Percentiles rank a stretch among this genome's conserved stretches.
These are phyloP conservation scores for Psophocarpus tetragonolobus DNA, from an alignment of 306 rosid genomes.

Conservation along the genomic window DNA sequence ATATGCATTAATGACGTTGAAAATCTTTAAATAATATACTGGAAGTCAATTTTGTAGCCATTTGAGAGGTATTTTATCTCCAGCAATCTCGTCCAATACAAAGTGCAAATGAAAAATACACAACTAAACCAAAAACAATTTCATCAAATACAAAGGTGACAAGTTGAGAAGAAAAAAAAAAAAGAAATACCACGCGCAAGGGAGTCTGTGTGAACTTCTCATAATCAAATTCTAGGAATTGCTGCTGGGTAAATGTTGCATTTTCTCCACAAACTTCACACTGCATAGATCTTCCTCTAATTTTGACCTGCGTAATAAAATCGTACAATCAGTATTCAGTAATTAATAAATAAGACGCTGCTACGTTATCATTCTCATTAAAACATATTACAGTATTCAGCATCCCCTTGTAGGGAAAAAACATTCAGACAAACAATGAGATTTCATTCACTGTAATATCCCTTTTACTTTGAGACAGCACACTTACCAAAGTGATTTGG, in stretches of 20 bases:
- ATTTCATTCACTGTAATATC: background rate
- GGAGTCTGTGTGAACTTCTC: conserved; percentile 88
- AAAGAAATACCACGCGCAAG: conserved; percentile 61
- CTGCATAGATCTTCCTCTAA: conserved; percentile 79
- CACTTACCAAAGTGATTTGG: background rate
- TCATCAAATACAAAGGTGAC: conserved; percentile 5
- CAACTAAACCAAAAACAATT: background rate
- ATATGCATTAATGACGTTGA: conserved; percentile 16
- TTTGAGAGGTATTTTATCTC: background rate
- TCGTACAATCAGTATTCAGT: background rate
- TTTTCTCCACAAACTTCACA: conserved; percentile 85
- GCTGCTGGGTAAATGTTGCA: conserved; percentile 52
- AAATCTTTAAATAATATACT: background rate
- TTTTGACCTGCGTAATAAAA: conserved; percentile 70
- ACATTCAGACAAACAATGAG: background rate
- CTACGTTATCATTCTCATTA: background rate
- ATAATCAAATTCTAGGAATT: conserved; percentile 80
- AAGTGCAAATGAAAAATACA: background rate
- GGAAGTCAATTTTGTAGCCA: background rate
- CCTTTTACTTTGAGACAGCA: background rate
- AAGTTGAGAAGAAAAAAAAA: conserved; percentile 17
- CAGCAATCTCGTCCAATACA: background rate
- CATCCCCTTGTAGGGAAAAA: background rate
- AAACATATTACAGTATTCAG: background rate
- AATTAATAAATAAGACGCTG: conserved; percentile 7